Evolutionary conservation across 2,329 filamentous ascomycete species (phyloP).

Genomic region (Cladosporium sp.): DNA sequence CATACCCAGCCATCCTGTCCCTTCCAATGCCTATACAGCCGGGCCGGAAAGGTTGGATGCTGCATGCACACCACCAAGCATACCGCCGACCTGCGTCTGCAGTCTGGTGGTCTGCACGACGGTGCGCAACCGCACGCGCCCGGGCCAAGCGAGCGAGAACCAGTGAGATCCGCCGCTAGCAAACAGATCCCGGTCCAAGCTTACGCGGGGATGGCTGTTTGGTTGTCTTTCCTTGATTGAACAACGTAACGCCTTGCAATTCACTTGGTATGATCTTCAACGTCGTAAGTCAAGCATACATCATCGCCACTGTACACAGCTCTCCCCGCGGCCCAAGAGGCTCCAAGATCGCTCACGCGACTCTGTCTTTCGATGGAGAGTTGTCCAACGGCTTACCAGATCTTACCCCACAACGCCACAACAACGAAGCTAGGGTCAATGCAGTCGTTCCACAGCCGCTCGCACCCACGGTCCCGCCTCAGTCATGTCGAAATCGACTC

Average conservation of each 20-base stretch:
- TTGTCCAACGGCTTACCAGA: neutral
- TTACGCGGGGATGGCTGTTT: conserved; percentile 8
- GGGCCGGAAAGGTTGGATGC: conserved; percentile 6
- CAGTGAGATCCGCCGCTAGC: conserved; percentile 1
- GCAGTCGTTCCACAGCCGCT: neutral
- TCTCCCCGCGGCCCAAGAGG: neutral
- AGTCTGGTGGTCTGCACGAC: conserved; percentile 1
- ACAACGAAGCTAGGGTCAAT: neutral
- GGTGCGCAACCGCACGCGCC: neutral
- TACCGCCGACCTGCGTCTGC: conserved; percentile 5
- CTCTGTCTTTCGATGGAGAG: neutral
- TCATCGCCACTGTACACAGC: neutral
- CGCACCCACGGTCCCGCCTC: neutral
- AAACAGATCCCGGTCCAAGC: conserved; percentile 7
- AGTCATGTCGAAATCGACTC: neutral
- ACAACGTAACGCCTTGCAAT: neutral
- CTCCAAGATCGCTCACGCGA: neutral
- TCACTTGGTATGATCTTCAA: conserved; percentile 2
- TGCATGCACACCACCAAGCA: conserved; percentile 5
- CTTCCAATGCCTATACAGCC: neutral
- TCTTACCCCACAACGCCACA: conserved; percentile 7
- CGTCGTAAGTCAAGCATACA: neutral
- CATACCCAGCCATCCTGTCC: conserved; percentile 1
- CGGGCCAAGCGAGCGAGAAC: conserved; percentile 2
- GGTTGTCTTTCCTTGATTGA: neutral